Percentiles rank a stretch among this genome's conserved stretches.
phyloP scores from a whole-genome alignment of 2,329 filamentous ascomycete species.

The Scedosporium aurantiacum region DNA sequence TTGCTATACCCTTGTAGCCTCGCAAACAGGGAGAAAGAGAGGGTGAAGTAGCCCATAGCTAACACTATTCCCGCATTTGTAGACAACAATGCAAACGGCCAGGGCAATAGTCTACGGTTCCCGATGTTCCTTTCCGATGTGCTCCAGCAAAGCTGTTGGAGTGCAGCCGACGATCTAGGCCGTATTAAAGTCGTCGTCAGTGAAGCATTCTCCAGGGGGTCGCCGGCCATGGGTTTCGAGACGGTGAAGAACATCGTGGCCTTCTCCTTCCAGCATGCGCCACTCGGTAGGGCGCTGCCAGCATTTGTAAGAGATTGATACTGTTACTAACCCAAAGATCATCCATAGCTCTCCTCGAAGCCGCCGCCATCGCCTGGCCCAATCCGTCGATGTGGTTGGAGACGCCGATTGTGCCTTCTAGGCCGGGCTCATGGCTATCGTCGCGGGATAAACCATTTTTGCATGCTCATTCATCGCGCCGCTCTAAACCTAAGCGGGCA shows the following conservation, averaged over 20 bases:
- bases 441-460: background rate
- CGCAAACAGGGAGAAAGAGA: background rate
- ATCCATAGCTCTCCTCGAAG: slow-evolving; percentile 54
- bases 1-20: background rate
- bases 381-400: slow-evolving; percentile 55
- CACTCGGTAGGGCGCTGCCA: slow-evolving; percentile 45
- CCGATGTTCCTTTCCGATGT: slow-evolving; percentile 61
- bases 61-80: background rate
- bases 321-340: background rate
- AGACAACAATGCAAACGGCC: slow-evolving; percentile 46
- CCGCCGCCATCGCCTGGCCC: slow-evolving; percentile 68
- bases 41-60: background rate
- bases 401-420: background rate
- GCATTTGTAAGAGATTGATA: background rate
- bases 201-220: slow-evolving; percentile 55
- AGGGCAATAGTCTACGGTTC: slow-evolving; percentile 54
- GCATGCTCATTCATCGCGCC: background rate
- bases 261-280: slow-evolving; percentile 80
- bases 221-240: slow-evolving; percentile 43
- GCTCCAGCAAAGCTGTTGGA: slow-evolving; percentile 60
- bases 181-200: slow-evolving; percentile 68
- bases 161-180: slow-evolving; percentile 57
- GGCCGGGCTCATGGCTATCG: background rate
- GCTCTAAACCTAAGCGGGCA: background rate
- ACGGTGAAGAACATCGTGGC: slow-evolving; percentile 60